phyloP scores from a whole-genome alignment of 129 eudicot species.

The Helianthus tuberosus region DNA sequence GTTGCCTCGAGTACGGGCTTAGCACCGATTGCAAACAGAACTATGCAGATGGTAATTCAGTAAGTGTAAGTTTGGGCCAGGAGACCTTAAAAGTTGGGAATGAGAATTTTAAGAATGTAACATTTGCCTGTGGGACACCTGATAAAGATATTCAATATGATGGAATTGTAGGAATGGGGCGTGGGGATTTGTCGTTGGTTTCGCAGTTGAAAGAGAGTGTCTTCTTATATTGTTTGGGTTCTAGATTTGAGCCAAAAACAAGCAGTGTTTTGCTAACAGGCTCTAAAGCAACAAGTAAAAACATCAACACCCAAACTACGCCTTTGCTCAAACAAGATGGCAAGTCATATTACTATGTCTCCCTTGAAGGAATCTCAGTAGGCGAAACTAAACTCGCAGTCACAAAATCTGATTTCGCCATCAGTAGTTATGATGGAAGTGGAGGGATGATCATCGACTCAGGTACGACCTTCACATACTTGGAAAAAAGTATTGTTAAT shows the following conservation, averaged over 20 bases:
- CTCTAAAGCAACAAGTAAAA: conserved; percentile 8
- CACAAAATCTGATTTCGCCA: conserved; percentile 15
- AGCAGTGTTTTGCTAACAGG: conserved; percentile 37
- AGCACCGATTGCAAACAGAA: background rate
- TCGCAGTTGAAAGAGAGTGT: conserved; percentile 32
- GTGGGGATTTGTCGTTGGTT: conserved; percentile 42
- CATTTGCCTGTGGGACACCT: background rate
- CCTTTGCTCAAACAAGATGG: conserved; percentile 27
- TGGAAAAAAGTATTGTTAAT: conserved; percentile 26
- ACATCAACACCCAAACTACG: conserved; percentile 18
- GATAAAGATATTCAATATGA: background rate
- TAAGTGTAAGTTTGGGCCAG: background rate
- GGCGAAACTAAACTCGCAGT: conserved; percentile 33
- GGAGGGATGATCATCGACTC: conserved; percentile 55
- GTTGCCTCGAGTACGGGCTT: background rate
- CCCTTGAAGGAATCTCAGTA: conserved; percentile 42
- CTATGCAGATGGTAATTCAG: background rate
- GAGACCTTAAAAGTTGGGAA: conserved; percentile 5
- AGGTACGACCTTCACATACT: conserved; percentile 46
- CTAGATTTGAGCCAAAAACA: conserved; percentile 16
- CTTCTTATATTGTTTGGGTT: conserved; percentile 41
- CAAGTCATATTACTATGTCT: conserved; percentile 34
- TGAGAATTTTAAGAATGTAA: background rate
- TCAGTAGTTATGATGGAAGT: conserved; percentile 19
- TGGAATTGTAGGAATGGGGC: conserved; percentile 46